Conservation (phyloP, 2,329 filamentous ascomycete genomes). For the Ophiostoma piceae region DNA sequence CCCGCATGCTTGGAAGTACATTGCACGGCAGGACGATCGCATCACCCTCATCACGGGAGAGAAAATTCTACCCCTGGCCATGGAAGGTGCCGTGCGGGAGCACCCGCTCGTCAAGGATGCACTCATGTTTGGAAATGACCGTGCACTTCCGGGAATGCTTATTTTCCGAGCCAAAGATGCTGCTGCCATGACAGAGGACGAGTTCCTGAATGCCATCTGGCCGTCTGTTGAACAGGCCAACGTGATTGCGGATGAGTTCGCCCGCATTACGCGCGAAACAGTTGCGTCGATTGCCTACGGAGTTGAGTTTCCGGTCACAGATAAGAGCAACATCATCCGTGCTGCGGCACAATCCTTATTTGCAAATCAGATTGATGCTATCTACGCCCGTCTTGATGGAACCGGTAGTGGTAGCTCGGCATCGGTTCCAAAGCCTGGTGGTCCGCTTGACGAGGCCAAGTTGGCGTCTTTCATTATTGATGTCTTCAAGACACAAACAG, state of each 20-base stretch:
- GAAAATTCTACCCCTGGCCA: constrained; percentile 37
- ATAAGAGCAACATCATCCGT: constrained; percentile 45
- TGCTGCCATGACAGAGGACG: constrained; percentile 30
- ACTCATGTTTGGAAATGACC: constrained; percentile 35
- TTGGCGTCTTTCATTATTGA: constrained; percentile 36
- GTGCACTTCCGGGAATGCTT: constrained; percentile 33
- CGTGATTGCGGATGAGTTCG: constrained; percentile 38
- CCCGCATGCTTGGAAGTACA: constrained; percentile 37
- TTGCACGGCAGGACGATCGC: constrained; percentile 37
- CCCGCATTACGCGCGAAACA: constrained; percentile 41
- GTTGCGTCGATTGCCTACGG: constrained; percentile 34
- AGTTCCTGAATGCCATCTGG: constrained; percentile 38
- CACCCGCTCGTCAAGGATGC: constrained; percentile 34
- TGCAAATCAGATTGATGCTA: constrained; percentile 33
- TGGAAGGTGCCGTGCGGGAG: constrained; percentile 36
- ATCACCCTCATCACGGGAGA: constrained; percentile 39
- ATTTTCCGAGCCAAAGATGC: constrained; percentile 32
- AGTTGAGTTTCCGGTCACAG: constrained; percentile 39
- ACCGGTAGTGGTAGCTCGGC: neutral
- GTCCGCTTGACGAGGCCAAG: constrained; percentile 29
- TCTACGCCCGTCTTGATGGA: constrained; percentile 30
- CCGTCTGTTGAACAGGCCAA: constrained; percentile 39
- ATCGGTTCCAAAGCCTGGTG: neutral
- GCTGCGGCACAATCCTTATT: constrained; percentile 38
- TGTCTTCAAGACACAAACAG: constrained; percentile 31